Conservation (phyloP, 495 filamentous ascomycete genomes). For the Massariosphaeria phaeospora region DNA sequence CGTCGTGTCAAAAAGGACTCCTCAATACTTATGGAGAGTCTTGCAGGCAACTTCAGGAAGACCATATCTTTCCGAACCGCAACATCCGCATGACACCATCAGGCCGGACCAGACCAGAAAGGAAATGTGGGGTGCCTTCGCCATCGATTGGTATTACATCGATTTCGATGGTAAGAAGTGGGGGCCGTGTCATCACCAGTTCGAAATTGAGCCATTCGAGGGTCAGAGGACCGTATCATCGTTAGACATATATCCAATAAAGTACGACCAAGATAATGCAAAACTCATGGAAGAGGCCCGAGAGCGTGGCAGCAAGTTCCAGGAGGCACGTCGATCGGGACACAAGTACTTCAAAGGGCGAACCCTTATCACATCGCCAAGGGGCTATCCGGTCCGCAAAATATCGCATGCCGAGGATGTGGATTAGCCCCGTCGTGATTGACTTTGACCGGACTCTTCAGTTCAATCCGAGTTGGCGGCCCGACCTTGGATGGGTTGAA, state of each 20-base stretch:
- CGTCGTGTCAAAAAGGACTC: not conserved
- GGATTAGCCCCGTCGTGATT: constrained; percentile 2
- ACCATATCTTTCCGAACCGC: not conserved
- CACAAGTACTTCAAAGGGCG: constrained; percentile 7
- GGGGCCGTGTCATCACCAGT: not conserved
- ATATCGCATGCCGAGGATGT: not conserved
- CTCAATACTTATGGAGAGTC: not conserved
- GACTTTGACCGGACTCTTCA: not conserved
- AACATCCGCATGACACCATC: not conserved
- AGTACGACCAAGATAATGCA: not conserved
- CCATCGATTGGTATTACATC: constrained; percentile 7
- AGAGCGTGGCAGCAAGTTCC: not conserved
- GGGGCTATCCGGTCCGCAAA: not conserved
- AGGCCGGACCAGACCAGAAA: not conserved
- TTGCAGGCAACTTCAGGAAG: not conserved
- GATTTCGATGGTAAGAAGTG: constrained; percentile 1
- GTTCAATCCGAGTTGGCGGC: not conserved
- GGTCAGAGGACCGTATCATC: not conserved
- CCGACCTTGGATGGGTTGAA: not conserved
- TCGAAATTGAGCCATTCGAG: not conserved
- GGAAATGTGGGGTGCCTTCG: not conserved
- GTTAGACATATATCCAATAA: not conserved
- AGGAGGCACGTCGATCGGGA: not conserved
- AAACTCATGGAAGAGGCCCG: not conserved
- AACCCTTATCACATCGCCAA: not conserved